Evolutionary conservation across 192 early-diverging fungal species (phyloP).

Genomic region (Lobosporangium transversale): DNA sequence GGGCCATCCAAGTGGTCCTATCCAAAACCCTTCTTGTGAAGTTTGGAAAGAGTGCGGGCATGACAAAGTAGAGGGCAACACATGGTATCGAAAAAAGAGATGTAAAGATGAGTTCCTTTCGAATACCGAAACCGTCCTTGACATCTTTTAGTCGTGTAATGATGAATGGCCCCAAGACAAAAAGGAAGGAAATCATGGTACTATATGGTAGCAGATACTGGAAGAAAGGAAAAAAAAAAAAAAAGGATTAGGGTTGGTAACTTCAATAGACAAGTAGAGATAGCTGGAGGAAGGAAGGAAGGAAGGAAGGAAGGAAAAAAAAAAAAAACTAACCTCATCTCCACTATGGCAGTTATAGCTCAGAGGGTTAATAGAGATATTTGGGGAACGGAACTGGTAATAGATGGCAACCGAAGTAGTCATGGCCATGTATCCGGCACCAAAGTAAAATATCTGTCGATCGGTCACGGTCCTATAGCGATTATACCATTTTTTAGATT

Average conservation of each 20-base stretch:
- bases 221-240: not conserved
- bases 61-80: conserved; percentile 52
- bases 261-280: not conserved
- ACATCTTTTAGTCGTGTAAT: conserved; percentile 55
- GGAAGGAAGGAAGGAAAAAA: not conserved
- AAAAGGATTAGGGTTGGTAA: not conserved
- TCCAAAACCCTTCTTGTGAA: conserved; percentile 10
- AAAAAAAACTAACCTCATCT: conserved; percentile 13
- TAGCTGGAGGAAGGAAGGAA: not conserved
- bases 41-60: conserved; percentile 26
- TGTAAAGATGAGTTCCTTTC: conserved; percentile 64
- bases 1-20: conserved; percentile 27
- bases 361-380: conserved; percentile 2
- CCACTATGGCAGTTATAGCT: conserved; percentile 22
- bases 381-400: conserved; percentile 2
- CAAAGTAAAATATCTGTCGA: conserved; percentile 24
- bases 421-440: conserved; percentile 10
- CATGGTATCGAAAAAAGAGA: conserved; percentile 54
- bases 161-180: conserved; percentile 58
- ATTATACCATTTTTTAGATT: conserved; percentile 42
- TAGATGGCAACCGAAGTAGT: not conserved
- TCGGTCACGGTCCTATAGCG: conserved; percentile 32
- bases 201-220: conserved; percentile 25
- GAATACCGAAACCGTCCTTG: conserved; percentile 67
- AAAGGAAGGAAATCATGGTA: conserved; percentile 47